A percentile compares a stretch with the other conserved stretches of the same genome.
Evolutionary conservation across 805 yeast species (phyloP).

Genomic region (Wickerhamiella brachini): DNA sequence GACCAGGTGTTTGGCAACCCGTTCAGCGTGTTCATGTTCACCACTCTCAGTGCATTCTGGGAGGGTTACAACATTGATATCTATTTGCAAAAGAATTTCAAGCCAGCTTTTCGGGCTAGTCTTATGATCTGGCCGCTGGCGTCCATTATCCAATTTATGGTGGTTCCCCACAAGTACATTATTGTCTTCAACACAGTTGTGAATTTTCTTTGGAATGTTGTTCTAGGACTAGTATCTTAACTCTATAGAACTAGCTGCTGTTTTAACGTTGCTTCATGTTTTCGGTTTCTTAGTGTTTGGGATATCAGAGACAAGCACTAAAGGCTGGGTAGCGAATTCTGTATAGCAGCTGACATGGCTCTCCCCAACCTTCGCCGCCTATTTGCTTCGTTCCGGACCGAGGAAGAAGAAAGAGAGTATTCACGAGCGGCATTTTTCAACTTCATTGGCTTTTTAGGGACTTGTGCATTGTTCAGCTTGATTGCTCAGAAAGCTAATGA

Average conservation of each 20-base stretch:
- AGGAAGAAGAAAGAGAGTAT: slow-evolving; percentile 67
- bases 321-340: no score
- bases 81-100: slow-evolving; percentile 19
- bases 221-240: slow-evolving; percentile 10
- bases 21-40: slow-evolving; percentile 20
- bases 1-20: slow-evolving; percentile 27
- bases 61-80: slow-evolving; percentile 24
- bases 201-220: slow-evolving; percentile 22
- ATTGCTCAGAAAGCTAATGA: slow-evolving; percentile 44
- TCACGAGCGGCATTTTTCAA: slow-evolving; percentile 55
- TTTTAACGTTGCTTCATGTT: no score
- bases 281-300: no score
- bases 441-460: slow-evolving; percentile 63
- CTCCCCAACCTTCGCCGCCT: slow-evolving; percentile 65
- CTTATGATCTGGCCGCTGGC: slow-evolving; percentile 19
- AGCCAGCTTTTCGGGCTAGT: slow-evolving; percentile 15
- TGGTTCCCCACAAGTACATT: slow-evolving; percentile 14
- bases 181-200: slow-evolving; percentile 15
- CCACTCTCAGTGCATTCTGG: slow-evolving; percentile 25
- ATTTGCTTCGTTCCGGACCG: slow-evolving; percentile 71
- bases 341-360: slow-evolving; percentile 28
- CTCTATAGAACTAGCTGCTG: background rate
- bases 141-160: slow-evolving; percentile 13
- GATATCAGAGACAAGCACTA: no score
- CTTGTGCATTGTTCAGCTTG: slow-evolving; percentile 68